These are phyloP conservation scores for Chaetomiaceae sp. DNA, from an alignment of 2,329 filamentous ascomycete species.

Conservation along the genomic window DNA sequence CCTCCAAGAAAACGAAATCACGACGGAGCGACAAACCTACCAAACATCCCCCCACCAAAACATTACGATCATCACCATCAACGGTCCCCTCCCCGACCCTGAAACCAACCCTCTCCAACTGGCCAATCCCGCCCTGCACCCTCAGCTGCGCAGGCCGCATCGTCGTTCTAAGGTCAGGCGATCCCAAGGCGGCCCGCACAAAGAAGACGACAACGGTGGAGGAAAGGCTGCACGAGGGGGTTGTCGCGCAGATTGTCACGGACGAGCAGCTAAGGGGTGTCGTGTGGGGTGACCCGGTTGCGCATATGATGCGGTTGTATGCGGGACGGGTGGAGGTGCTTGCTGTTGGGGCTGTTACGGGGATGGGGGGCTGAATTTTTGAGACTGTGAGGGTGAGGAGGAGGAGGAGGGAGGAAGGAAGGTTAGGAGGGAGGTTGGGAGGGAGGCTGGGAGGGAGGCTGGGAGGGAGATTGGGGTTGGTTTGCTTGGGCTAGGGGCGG, in stretches of 20 bases:
- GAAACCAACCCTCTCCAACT: constrained; percentile 40
- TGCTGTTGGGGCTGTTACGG: constrained; percentile 63
- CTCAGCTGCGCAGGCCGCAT: constrained; percentile 68
- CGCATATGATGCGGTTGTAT: constrained; percentile 78
- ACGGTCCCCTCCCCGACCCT: background rate
- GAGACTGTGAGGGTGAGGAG: too few relatives aligned
- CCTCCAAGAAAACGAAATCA: constrained; percentile 9
- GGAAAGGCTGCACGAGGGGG: constrained; percentile 51
- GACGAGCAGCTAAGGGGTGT: constrained; percentile 66
- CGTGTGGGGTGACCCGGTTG: constrained; percentile 77
- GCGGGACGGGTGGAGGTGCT: constrained; percentile 65
- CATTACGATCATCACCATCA: background rate
- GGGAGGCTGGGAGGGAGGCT: too few relatives aligned
- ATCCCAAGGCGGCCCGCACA: constrained; percentile 33
- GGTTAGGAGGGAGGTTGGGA: too few relatives aligned
- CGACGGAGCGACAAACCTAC: background rate
- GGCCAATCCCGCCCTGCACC: constrained; percentile 62
- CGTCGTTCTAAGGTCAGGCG: constrained; percentile 58
- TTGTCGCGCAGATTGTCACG: constrained; percentile 63
- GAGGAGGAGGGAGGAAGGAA: too few relatives aligned
- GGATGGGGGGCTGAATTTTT: constrained; percentile 27
- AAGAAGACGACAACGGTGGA: constrained; percentile 46
- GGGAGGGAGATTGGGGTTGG: too few relatives aligned
- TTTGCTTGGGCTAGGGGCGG: too few relatives aligned
- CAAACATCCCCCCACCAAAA: background rate